A percentile compares a stretch with the other conserved stretches of the same genome.
Evolutionary conservation across 2,329 filamentous ascomycete genomes (phyloP).

Genomic region (Fusarium nelsonii): DNA sequence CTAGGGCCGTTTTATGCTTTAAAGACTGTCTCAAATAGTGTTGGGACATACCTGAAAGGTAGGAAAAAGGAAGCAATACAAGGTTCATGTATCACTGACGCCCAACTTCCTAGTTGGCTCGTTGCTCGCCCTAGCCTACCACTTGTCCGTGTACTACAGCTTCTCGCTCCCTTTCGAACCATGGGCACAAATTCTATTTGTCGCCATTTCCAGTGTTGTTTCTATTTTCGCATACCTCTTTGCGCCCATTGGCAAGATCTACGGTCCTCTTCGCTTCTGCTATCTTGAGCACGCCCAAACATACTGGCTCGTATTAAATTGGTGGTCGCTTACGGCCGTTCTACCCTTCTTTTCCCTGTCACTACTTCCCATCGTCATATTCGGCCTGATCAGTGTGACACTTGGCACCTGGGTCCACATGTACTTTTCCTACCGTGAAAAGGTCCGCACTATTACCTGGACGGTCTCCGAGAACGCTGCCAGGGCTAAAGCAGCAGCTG

Average conservation of each 20-base stretch:
- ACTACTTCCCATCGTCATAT: constrained; percentile 11
- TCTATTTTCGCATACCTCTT: constrained; percentile 15
- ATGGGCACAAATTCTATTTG: constrained; percentile 21
- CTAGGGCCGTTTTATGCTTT: constrained; percentile 19
- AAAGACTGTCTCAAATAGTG: constrained; percentile 12
- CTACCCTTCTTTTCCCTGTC: constrained; percentile 23
- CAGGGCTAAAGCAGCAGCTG: constrained; percentile 23
- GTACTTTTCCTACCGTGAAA: constrained; percentile 21
- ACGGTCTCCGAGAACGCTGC: constrained; percentile 10
- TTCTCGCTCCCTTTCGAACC: constrained; percentile 19
- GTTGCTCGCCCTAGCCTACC: constrained; percentile 20
- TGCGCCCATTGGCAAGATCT: constrained; percentile 22
- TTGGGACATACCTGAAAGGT: constrained; percentile 33
- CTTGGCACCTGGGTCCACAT: constrained; percentile 29
- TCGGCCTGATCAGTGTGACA: constrained; percentile 15
- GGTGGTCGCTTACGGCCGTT: constrained; percentile 29
- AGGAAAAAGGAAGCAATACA: rapidly evolving
- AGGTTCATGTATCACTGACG: neutral
- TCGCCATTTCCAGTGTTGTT: neutral
- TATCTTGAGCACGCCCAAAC: constrained; percentile 36
- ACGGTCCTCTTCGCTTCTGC: constrained; percentile 31
- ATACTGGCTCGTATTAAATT: constrained; percentile 30
- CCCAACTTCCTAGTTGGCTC: constrained; percentile 7
- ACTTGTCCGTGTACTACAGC: constrained; percentile 20
- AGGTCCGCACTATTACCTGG: constrained; percentile 13